These are phyloP conservation scores for Kwoniella heveanensis DNA, from an alignment of 768 basidiomycete genomes.

Conservation along the genomic window DNA sequence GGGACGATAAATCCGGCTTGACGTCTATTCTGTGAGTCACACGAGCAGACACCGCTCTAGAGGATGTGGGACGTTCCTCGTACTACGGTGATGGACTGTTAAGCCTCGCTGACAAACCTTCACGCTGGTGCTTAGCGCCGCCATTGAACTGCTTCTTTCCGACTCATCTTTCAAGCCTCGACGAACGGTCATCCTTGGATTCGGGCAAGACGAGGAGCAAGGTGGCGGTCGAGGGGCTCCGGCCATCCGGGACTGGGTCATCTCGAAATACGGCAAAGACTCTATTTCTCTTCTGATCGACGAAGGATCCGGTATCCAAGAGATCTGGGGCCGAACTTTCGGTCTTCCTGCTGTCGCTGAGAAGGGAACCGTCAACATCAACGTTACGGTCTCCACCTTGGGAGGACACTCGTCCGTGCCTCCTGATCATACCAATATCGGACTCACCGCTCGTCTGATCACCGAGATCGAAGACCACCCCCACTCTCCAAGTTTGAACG, in stretches of 20 bases:
- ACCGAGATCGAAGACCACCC: constrained; percentile 71
- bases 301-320: constrained; percentile 69
- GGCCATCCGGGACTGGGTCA: constrained; percentile 54
- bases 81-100: too few species aligned
- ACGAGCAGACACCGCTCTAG: neutral
- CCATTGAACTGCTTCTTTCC: constrained; percentile 44
- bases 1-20: constrained; percentile 69
- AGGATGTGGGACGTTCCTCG: too few species aligned
- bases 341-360: constrained; percentile 54
- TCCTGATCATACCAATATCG: constrained; percentile 59
- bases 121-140: constrained; percentile 22
- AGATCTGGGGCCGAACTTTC: constrained; percentile 40
- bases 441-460: constrained; percentile 71
- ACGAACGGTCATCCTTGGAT: constrained; percentile 60
- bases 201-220: constrained; percentile 28
- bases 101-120: neutral
- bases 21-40: constrained; percentile 58
- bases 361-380: constrained; percentile 47
- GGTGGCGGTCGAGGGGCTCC: constrained; percentile 41
- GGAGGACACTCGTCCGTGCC: constrained; percentile 81
- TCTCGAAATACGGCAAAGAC: constrained; percentile 68
- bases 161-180: constrained; percentile 57
- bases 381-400: constrained; percentile 53
- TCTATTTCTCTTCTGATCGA: constrained; percentile 78
- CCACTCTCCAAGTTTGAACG: constrained; percentile 44